phyloP scores from a whole-genome alignment of 139 green algal species.

The Chlorella sp. region DNA sequence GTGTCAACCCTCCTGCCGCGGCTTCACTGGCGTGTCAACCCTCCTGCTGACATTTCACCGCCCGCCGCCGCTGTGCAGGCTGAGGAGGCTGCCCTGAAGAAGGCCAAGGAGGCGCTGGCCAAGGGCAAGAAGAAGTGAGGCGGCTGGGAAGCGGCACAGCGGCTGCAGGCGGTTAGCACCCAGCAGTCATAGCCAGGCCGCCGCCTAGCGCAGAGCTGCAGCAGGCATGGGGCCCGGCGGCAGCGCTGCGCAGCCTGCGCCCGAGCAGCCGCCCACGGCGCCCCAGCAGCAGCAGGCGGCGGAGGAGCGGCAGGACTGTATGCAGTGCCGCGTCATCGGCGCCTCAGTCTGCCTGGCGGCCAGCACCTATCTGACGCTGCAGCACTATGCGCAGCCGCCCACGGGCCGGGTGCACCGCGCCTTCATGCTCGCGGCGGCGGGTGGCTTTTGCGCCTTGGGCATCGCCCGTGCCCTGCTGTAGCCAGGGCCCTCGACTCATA shows the following conservation, averaged over 20 bases:
- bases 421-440: constrained; percentile 31
- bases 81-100: constrained; percentile 48
- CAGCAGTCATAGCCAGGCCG: background rate
- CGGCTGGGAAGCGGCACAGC: no score
- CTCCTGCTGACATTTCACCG: no score
- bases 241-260: background rate
- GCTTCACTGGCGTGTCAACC: no score
- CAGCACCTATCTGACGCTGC: constrained; percentile 32
- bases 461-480: constrained; percentile 43
- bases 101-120: constrained; percentile 35
- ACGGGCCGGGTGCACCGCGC: constrained; percentile 10
- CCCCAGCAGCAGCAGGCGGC: background rate
- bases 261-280: background rate
- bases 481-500: no score
- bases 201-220: background rate
- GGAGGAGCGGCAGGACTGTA: constrained; percentile 37
- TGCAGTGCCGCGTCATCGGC: constrained; percentile 42
- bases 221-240: background rate
- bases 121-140: constrained; percentile 59
- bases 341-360: constrained; percentile 40
- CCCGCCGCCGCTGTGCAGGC: constrained; percentile 16
- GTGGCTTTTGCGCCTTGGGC: constrained; percentile 35
- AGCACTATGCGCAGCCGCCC: constrained; percentile 29
- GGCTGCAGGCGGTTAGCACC: background rate
- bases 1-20: no score